Evolutionary conservation across 805 yeast species (phyloP), one percentile per base, ranked within the genome.

Genomic region (Metschnikowia proteae): DNA sequence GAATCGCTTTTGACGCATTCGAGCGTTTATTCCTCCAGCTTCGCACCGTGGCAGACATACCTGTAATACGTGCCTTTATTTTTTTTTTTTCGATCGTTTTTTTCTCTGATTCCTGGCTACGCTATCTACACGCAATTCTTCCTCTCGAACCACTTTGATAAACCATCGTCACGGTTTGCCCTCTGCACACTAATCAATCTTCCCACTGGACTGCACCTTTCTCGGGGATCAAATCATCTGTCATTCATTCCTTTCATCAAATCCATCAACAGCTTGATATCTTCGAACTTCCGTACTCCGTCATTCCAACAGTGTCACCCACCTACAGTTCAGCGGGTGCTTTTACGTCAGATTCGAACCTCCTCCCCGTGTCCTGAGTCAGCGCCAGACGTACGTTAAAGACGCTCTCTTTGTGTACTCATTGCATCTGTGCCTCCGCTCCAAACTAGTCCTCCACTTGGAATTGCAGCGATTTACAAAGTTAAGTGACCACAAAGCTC

Each of bases 81-180:
- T 41, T 41, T 42, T 41, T 41, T 32, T 41, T 38, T 26, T 38
- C n/a, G 23, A 34, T 34, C 45, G 38, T 33, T 42, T 42, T 28
- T 27, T 42, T 33, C 38, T 26, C 45, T 4, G 17, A 9, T 32
- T 42, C 22, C 38, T 41, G 31, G 6, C 26, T 26, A 25, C 45
- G 26, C 38, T 26, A 34, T 32, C 45, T 26, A 13, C 31, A 26
- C 36, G 36, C 38, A 26, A 32, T 42, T 17, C 26, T 33, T 33
- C 32, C 38, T 26, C 25, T 34, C 10, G n/a, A 41, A 25, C 38
- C 32, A 42, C 38, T 27, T 23, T 33, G 32, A 33, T 32, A 33
- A 33, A 33, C 31, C 38, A 42, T 26, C 45, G 45, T 34, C 45
- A 22, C 39, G 38, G 13, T 27, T 17, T 32, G 31, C 38, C 41